These are phyloP conservation scores for Botrytis fabae DNA, from an alignment of 2,329 filamentous ascomycete genomes.

Conservation along the genomic window DNA sequence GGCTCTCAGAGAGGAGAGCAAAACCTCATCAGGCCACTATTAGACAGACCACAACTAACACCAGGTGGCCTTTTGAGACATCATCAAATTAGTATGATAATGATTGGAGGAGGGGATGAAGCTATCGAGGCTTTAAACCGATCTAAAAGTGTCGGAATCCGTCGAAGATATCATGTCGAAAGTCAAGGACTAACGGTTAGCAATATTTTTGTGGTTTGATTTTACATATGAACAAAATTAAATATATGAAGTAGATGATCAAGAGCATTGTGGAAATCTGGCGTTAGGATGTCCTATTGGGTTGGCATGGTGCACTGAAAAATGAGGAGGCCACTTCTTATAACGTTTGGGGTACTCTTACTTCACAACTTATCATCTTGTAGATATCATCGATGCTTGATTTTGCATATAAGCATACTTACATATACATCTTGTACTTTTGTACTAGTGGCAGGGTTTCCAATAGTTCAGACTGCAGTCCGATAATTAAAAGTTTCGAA, in stretches of 20 bases:
- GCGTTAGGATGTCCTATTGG: slow-evolving; percentile 3
- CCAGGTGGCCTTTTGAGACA: slow-evolving; percentile 41
- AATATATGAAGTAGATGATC: not conserved
- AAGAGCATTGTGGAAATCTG: not conserved
- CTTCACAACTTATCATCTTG: not conserved
- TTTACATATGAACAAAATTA: not conserved
- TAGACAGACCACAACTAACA: slow-evolving; percentile 68
- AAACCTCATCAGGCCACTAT: slow-evolving; percentile 58
- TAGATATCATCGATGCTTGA: not conserved
- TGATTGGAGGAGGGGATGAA: slow-evolving; percentile 71
- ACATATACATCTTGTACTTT: not conserved
- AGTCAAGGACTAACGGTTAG: slow-evolving; percentile 77
- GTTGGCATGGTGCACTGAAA: not conserved
- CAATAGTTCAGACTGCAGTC: not conserved
- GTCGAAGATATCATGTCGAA: slow-evolving; percentile 75
- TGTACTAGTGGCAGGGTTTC: not conserved
- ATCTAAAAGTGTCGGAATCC: slow-evolving; percentile 70
- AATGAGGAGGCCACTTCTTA: not conserved
- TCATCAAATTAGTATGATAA: slow-evolving; percentile 77
- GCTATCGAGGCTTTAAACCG: slow-evolving; percentile 63
- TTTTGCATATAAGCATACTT: slow-evolving; percentile 1
- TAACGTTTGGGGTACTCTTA: not conserved
- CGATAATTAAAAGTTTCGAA: not conserved
- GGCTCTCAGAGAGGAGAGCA: slow-evolving; percentile 42
- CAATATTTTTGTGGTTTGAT: slow-evolving; percentile 67